Base-by-base conservation (phyloP, 805 yeast genomes). In the Priceomyces haplophilus region DNA sequence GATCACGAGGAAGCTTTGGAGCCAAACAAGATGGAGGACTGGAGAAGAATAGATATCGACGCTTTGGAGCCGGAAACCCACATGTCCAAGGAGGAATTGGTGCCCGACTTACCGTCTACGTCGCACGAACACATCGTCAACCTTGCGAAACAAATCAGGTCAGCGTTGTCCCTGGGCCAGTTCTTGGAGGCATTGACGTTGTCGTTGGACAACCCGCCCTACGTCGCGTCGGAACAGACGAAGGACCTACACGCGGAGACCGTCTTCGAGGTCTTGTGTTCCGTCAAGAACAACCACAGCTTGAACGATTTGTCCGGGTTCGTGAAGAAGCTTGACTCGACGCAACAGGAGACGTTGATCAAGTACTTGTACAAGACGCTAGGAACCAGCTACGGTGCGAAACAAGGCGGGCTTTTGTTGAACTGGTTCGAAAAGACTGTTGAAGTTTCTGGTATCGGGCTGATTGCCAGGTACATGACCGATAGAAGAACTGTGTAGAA, bases 1-100 rank as follows among this genome's bases (percentile, higher is more conserved):
- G 15, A 10, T 4, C 4, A 6, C 15, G n/a, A 27, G 31, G n/a
- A 10, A 27, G 24, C 8, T n/a, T 11, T 27, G 5, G 31, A 12
- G n/a, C 5, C n/a, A 11, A 7, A 10, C 31, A 50, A 32, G 25
- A 78, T 80, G 80, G 82, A 78, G 47, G 89, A 84, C 59, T 86
- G 95, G 95, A 85, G 99, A 78, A 82, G 93, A 76, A 88, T 91
- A 54, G 96, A 93, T 62, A 82, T 93, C 41, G 98, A 93, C 64
- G 86, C 88, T 13, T 82, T 81, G 51, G 97, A 90, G 58, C 86
- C 95, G 3, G 96, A 90, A 37, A 78, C 76, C 53, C 81, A 79
- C 54, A 64, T 86, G 48, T 73, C 83, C 24, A 73, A 74, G 35
- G 80, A 76, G 51, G 91, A 86, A 40, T 73, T 87, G 54, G 65